These are phyloP conservation scores for Phoma sp. DNA, from an alignment of 2,329 filamentous ascomycete genomes.

Conservation along the genomic window DNA sequence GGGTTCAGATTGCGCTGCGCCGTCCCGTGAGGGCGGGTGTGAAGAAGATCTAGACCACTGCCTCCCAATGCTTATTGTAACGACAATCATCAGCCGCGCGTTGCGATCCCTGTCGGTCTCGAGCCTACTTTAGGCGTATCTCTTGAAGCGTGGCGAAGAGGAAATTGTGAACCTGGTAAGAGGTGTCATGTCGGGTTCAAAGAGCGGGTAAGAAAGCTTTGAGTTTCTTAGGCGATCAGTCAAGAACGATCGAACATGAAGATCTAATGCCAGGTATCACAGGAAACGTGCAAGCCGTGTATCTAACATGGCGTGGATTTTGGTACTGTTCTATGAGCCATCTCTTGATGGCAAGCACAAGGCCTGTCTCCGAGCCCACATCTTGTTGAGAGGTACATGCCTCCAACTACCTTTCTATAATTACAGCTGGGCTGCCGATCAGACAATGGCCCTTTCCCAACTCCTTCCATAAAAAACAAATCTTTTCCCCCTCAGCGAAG, in stretches of 20 bases:
- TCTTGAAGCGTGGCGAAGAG: no score
- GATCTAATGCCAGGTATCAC: no score
- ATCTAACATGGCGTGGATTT: not conserved
- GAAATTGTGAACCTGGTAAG: no score
- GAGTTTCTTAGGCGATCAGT: not conserved
- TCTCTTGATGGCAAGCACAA: not conserved
- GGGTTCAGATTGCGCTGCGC: slow-evolving; percentile 16
- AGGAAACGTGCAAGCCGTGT: no score
- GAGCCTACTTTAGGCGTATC: not conserved
- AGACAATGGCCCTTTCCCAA: not conserved
- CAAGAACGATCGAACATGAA: no score
- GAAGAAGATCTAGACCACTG: slow-evolving; percentile 37
- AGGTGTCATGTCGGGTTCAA: no score
- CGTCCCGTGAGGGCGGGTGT: slow-evolving; percentile 22
- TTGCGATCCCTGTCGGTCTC: not conserved
- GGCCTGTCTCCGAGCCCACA: not conserved
- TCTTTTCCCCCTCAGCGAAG: not conserved
- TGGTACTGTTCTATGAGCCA: not conserved
- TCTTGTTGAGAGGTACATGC: not conserved
- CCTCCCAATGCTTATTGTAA: slow-evolving; percentile 45
- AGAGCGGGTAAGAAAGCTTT: not conserved
- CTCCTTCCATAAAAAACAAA: not conserved
- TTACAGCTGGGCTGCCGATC: not conserved
- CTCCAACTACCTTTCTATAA: not conserved
- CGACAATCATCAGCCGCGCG: slow-evolving; percentile 27